Conservation (phyloP, 768 basidiomycete genomes). For the Pleurotus salmoneostramineus region DNA sequence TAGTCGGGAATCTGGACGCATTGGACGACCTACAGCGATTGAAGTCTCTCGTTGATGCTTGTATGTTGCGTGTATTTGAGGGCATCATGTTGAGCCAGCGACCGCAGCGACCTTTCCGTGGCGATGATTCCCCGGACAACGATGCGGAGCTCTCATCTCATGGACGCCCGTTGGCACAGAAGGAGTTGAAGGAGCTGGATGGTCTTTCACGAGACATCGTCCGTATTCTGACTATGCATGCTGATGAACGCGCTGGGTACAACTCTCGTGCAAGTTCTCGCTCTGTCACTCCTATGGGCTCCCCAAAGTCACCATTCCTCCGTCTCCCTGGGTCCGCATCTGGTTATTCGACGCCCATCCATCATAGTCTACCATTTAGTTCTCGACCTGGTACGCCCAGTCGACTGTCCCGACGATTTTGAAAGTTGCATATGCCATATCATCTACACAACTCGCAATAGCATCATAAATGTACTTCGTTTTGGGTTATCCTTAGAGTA, state of each 20-base stretch:
- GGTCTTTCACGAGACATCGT: constrained; percentile 72
- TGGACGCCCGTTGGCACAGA: constrained; percentile 51
- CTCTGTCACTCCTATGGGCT: constrained; percentile 61
- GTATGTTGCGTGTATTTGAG: constrained; percentile 88
- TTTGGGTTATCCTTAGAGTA: no score
- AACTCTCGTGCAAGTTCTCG: constrained; percentile 62
- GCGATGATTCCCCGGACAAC: constrained; percentile 48
- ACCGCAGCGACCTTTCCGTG: constrained; percentile 26
- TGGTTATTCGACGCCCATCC: constrained; percentile 56
- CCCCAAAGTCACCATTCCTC: constrained; percentile 36
- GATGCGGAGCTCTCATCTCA: constrained; percentile 46
- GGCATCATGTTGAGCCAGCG: constrained; percentile 58
- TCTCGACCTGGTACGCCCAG: constrained; percentile 69
- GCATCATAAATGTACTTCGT: no score
- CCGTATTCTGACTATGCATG: constrained; percentile 65
- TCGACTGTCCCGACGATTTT: constrained; percentile 39
- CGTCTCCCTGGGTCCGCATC: constrained; percentile 41
- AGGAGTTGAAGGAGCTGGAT: constrained; percentile 76
- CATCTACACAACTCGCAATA: constrained; percentile 10
- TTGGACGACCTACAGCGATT: constrained; percentile 82
- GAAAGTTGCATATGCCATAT: constrained; percentile 7
- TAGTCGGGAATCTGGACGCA: constrained; percentile 67
- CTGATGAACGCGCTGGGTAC: constrained; percentile 53
- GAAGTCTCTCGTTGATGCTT: constrained; percentile 75
- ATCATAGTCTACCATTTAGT: constrained; percentile 35